Base-by-base conservation (phyloP, 2,329 filamentous ascomycete species). In the Scedosporium aurantiacum region DNA sequence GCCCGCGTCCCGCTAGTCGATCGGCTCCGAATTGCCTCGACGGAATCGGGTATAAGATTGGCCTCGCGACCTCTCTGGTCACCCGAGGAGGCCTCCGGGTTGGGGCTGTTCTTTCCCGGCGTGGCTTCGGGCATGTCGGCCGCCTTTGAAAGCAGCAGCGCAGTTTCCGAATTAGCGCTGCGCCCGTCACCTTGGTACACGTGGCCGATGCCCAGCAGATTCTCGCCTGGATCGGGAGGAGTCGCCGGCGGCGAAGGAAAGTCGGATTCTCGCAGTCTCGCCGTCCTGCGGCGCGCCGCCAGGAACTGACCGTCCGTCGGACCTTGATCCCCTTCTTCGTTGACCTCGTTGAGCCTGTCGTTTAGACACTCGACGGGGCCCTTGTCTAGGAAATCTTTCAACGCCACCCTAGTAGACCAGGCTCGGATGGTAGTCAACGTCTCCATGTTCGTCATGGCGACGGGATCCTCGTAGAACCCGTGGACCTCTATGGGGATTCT, bases 391-490 rank as follows among this genome's bases (percentile, higher is more conserved):
- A 85, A 87, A 1, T 84, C 78, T 61, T 75, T 67, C 27, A 84
- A 71, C n/a, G 78, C 71, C 61, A 82, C 63, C 64, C 79, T 75
- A 21, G 77, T 78, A 52, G 81, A 75, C 73, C 83, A 82, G 0
- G 82, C 72, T 2, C 81, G 73, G 3, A 82, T 74, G 0, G 74
- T 72, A 1, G 70, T 69, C 14, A 67, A 64, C 21, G 23, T 63
- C 32, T 70, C 60, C 23, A n/a, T 61, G 16, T 41, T 57, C 10
- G 57, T 55, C 18, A 57, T 70, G 2, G 69, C 70, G 5, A 77
- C 73, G 0, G 74, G 70, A 56, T 85, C 82, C 56, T 84, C 81
- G 61, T 85, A 86, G 66, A 86, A 87, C 0, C 83, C 83, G 56
- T 76, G 74, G 0, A 76, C 71, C 64, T 86, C 83, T 2, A 86